Conservation (phyloP, 805 yeast genomes). For the Scheffersomyces stipitis region DNA sequence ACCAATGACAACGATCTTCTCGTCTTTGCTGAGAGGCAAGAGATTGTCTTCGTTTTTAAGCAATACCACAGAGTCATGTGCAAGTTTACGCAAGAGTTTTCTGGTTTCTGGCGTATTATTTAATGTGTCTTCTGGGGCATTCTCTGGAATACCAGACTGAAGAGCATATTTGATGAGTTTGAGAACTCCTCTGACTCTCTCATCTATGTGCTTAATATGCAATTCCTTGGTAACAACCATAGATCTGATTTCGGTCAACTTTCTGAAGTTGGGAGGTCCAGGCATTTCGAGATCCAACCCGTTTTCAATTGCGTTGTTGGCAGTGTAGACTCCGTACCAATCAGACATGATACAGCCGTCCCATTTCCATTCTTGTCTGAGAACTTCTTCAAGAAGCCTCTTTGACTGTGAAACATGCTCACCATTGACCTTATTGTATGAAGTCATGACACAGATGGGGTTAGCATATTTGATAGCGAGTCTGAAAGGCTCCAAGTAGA, state of each 20-base stretch:
- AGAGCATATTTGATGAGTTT: slow-evolving; percentile 24
- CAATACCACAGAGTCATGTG: slow-evolving; percentile 27
- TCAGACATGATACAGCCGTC: slow-evolving; percentile 34
- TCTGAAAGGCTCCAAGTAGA: slow-evolving; percentile 34
- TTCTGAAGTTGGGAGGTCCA: slow-evolving; percentile 28
- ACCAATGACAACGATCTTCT: slow-evolving; percentile 31
- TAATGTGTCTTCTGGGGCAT: slow-evolving; percentile 17
- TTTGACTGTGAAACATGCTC: slow-evolving; percentile 27
- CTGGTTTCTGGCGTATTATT: slow-evolving; percentile 27
- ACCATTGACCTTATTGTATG: slow-evolving; percentile 33
- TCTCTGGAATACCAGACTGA: slow-evolving; percentile 19
- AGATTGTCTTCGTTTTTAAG: slow-evolving; percentile 26
- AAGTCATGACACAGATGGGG: slow-evolving; percentile 31
- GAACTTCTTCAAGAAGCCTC: slow-evolving; percentile 20
- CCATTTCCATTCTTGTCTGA: slow-evolving; percentile 32
- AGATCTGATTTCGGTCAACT: slow-evolving; percentile 14
- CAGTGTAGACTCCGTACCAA: slow-evolving; percentile 32
- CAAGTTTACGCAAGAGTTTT: slow-evolving; percentile 14
- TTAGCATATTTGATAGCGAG: slow-evolving; percentile 29
- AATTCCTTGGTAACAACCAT: slow-evolving; percentile 26
- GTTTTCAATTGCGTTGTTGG: slow-evolving; percentile 23
- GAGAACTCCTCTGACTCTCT: slow-evolving; percentile 25
- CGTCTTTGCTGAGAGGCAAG: slow-evolving; percentile 31
- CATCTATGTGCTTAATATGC: slow-evolving; percentile 24
- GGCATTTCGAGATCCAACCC: slow-evolving; percentile 39